Percentiles rank a stretch among this genome's conserved stretches.
Evolutionary conservation across 2,329 filamentous ascomycete genomes (phyloP).

Genomic region (Claviceps fusiformis): DNA sequence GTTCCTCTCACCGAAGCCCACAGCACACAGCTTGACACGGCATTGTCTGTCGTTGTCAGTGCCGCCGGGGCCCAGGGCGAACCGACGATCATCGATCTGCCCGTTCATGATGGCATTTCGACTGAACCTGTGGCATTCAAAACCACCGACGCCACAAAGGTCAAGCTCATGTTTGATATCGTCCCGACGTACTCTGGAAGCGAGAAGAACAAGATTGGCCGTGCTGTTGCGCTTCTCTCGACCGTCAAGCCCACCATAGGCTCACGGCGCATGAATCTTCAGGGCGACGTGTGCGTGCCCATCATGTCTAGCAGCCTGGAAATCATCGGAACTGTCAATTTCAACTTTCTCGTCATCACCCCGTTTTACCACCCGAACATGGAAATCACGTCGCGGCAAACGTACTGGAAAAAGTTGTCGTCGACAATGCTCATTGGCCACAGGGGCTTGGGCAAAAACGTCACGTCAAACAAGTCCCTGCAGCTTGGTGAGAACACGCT

Average conservation of each 20-base stretch:
- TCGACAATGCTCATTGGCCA: conserved; percentile 72
- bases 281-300: conserved; percentile 84
- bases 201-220: conserved; percentile 76
- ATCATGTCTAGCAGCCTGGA: conserved; percentile 77
- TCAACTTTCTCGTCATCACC: conserved; percentile 91
- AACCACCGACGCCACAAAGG: conserved; percentile 60
- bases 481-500: conserved; percentile 96
- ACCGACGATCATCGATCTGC: conserved; percentile 78
- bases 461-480: conserved; percentile 66
- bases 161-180: conserved; percentile 87
- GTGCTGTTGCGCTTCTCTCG: conserved; percentile 77
- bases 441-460: conserved; percentile 79
- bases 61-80: conserved; percentile 77
- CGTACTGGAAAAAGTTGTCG: conserved; percentile 89
- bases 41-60: conserved; percentile 79
- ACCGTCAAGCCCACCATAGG: conserved; percentile 74
- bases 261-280: conserved; percentile 75
- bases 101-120: conserved; percentile 83
- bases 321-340: conserved; percentile 87
- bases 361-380: conserved; percentile 91
- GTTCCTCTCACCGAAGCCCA: conserved; percentile 83
- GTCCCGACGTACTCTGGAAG: conserved; percentile 89
- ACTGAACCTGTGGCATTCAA: conserved; percentile 91
- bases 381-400: conserved; percentile 78
- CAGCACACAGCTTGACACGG: conserved; percentile 85